Evolutionary conservation across 1,139 yeast genomes (phyloP).

Genomic region (Sugiyamaella castrensis): DNA sequence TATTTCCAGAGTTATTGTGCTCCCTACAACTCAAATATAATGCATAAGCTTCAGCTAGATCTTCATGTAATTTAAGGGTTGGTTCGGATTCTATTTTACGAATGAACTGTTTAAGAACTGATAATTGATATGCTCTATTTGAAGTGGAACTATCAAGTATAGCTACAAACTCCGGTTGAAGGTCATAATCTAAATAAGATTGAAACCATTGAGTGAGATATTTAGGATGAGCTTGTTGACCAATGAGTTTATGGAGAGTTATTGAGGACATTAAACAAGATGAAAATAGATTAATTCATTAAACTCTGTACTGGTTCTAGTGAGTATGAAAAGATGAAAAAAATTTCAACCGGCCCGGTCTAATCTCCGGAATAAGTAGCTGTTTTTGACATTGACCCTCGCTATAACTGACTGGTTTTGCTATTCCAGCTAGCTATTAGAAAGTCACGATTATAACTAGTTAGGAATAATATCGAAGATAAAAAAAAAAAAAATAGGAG

Average conservation of each 20-base stretch:
- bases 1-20: background rate
- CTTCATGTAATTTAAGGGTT: conserved; percentile 19
- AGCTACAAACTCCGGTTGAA: conserved; percentile 20
- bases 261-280: background rate
- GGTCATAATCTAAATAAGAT: conserved; percentile 7
- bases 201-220: conserved; percentile 16
- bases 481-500: too few relatives aligned
- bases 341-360: too few relatives aligned
- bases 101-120: conserved; percentile 24
- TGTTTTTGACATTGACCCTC: too few relatives aligned
- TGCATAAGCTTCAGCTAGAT: conserved; percentile 25
- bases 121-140: conserved; percentile 17
- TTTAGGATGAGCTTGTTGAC: conserved; percentile 28
- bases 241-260: conserved; percentile 14
- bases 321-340: too few relatives aligned
- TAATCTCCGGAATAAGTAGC: too few relatives aligned
- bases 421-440: too few relatives aligned
- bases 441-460: too few relatives aligned
- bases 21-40: conserved; percentile 10
- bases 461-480: too few relatives aligned
- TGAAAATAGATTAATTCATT: too few relatives aligned
- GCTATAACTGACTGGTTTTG: too few relatives aligned
- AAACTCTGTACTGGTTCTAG: too few relatives aligned
- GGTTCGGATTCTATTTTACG: conserved; percentile 16
- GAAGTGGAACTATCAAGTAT: conserved; percentile 12